Evolutionary conservation across 78 protist genomes (phyloP), one percentile per base, ranked within the genome.

Genomic region (Trichosphaerium sp.): DNA sequence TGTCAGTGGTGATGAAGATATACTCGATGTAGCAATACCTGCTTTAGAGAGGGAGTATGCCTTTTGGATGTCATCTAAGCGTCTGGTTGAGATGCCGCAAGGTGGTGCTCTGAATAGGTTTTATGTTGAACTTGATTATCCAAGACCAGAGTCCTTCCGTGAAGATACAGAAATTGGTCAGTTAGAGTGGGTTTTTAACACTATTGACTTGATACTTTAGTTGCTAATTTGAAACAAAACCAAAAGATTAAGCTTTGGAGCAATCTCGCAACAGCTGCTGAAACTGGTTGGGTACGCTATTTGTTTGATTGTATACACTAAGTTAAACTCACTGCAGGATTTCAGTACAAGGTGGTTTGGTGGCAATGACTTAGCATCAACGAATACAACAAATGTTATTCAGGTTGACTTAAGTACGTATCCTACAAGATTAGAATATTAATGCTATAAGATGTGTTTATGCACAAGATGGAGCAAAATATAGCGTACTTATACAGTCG

Each of bases 241-340:
- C 8, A 0, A 7, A 40, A 51, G 23, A 26, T 29, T 2, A 18
- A 42, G 18, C 39, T 64, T 2, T 83, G 3, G 40, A 41, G 54
- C 6, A 23, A 61, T 5, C 21, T 83, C 5, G 72, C 83, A 18
- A 12, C 82, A 3, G 83, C 74, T 0, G 91, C 91, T 0, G 91
- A 85, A 56, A 35, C 82, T 10, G 91, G 91, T 1, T 83, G 76
- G 83, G 88, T 84, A 48, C 51, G 21, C 21, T n/a, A 47, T 47
- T n/a, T n/a, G 32, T 47, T 47, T 21, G 51, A n/a, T 47, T 47
- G n/a, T n/a, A n/a, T n/a, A n/a, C n/a, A n/a, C n/a, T n/a, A n/a
- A n/a, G n/a, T n/a, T n/a, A n/a, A n/a, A n/a, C n/a, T n/a, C n/a
- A n/a, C n/a, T n/a, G n/a, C n/a, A n/a, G n/a, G n/a, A n/a, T n/a